Evolutionary conservation across 768 basidiomycete genomes (phyloP), one percentile per base, ranked within the genome.

Genomic region (Boletus subparvulus): DNA sequence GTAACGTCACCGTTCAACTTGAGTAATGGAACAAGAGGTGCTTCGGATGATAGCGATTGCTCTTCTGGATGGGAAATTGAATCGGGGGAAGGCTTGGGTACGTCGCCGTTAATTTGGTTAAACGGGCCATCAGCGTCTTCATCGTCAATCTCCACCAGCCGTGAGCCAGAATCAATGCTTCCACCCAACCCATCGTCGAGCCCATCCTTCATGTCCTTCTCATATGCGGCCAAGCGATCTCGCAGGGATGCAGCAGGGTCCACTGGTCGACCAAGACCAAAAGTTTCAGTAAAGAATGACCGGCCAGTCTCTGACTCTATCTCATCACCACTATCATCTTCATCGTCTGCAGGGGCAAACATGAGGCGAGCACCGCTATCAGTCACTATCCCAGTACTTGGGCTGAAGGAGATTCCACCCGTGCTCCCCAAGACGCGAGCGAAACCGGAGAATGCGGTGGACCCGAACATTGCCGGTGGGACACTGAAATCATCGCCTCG

Each of bases 401-500:
- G 86, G 57, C 78, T 73, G 68, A 86, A 87, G 16, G 85, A 84
- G 57, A 92, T 86, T 35, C 87, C 87, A 32, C 84, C 83, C 10
- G 73, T 69, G 69, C 79, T 73, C 63, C 79, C 81, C 47, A 87
- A 69, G 32, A 85, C 80, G 54, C 80, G 79, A 30, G 85, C 82
- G 62, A 85, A 76, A 50, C 78, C 75, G 43, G 79, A 71, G 61
- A 80, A 68, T 52, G 77, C 70, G 53, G 73, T 48, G 50, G 66
- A 69, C 41, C 80, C 66, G n/a, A 71, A 67, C 28, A 76, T 60
- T 61, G 74, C 56, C 28, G 50, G 52, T 61, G 52, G 47, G 9
- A 52, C 7, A 33, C 43, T 62, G 26, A 58, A 39, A 41, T 76
- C 73, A 50, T 77, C 75, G 5, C 72, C 71, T 19, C 73, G 74